These are phyloP conservation scores for Euptelea pleiosperma DNA, from an alignment of 164 flowering plant genomes.

Conservation along the genomic window DNA sequence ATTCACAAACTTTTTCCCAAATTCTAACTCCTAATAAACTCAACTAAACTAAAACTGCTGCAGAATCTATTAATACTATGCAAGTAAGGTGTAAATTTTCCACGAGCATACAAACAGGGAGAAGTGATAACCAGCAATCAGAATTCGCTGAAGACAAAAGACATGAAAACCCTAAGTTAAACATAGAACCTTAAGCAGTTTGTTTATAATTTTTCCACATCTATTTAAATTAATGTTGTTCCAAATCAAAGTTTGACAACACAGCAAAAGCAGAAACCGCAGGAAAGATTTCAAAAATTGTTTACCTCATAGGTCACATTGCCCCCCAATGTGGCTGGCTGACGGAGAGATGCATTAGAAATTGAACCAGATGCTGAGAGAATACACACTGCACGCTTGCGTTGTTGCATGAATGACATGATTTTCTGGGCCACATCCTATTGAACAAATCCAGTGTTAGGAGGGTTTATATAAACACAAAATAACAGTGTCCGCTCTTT, in stretches of 20 bases:
- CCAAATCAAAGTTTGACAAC: neutral
- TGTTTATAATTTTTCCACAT: neutral
- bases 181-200: neutral
- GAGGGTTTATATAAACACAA: neutral
- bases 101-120: neutral
- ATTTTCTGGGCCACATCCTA: conserved; percentile 86
- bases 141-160: neutral
- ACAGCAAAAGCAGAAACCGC: neutral
- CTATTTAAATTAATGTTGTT: too few relatives aligned
- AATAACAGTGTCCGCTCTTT: too few relatives aligned
- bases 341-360: conserved; percentile 76
- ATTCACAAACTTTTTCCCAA: too few relatives aligned
- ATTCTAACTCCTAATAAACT: too few relatives aligned
- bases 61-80: too few relatives aligned
- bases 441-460: conserved; percentile 11
- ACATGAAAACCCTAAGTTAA: neutral
- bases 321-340: conserved; percentile 79
- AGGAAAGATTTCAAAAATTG: neutral
- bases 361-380: conserved; percentile 88
- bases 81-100: neutral
- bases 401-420: conserved; percentile 72
- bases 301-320: conserved; percentile 74
- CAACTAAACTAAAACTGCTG: too few relatives aligned
- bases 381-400: conserved; percentile 74
- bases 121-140: neutral